Evolutionary conservation across 768 basidiomycete genomes (phyloP).

Genomic region (Tubosaeta sp.): DNA sequence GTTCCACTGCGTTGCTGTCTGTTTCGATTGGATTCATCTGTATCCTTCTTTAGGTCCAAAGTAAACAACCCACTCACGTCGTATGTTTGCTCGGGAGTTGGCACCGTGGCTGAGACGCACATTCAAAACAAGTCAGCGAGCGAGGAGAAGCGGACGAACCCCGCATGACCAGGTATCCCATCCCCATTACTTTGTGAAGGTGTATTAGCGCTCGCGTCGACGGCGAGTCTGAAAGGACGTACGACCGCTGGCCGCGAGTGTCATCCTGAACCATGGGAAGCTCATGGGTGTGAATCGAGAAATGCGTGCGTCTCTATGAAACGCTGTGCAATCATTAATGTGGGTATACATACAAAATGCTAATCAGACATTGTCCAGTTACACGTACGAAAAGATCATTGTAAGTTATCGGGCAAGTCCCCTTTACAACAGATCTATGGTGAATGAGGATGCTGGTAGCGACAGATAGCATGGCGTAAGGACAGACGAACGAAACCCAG

Average conservation of each 20-base stretch:
- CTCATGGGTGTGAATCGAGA: conserved; percentile 29
- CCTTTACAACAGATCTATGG: conserved; percentile 10
- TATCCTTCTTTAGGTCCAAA: not conserved
- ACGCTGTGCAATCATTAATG: conserved; percentile 21
- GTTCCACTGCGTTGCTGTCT: too few relatives aligned
- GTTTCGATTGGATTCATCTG: too few relatives aligned
- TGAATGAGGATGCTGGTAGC: not conserved
- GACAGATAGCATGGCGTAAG: conserved; percentile 10
- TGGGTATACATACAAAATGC: conserved; percentile 5
- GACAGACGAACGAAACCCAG: conserved; percentile 1
- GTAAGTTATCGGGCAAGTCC: conserved; percentile 7
- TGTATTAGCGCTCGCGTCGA: conserved; percentile 6
- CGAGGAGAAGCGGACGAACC: conserved; percentile 34
- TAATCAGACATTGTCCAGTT: conserved; percentile 8
- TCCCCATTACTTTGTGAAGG: conserved; percentile 42
- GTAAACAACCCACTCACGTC: conserved; percentile 21
- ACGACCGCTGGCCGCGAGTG: conserved; percentile 44
- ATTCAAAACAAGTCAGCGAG: not conserved
- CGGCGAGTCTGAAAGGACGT: conserved; percentile 26
- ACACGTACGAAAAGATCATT: not conserved
- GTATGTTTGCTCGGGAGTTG: conserved; percentile 35
- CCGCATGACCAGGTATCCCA: conserved; percentile 59
- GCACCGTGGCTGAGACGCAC: conserved; percentile 28
- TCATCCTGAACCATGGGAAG: conserved; percentile 58
- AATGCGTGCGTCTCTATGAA: not conserved